Base-by-base conservation (phyloP, 208 protist species). In the Trypanosoma cruzi region DNA sequence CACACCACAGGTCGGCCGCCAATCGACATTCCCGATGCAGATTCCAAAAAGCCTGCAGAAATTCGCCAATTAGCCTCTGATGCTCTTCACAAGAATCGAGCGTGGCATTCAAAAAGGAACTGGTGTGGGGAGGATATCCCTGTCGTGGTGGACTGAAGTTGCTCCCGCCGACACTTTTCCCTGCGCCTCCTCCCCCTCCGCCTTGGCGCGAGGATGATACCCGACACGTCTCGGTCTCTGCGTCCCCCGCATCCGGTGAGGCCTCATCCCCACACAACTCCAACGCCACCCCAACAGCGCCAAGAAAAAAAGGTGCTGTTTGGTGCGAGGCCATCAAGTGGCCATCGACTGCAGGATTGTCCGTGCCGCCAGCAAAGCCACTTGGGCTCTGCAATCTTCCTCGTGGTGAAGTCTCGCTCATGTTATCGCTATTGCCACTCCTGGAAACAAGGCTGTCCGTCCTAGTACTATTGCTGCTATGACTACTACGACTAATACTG, bases 1-100 rank as follows among this genome's bases (percentile, higher is more conserved):
- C 52, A 55, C 68, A 73, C 64, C 64, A 80, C 56, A 80, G 44
- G 48, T 80, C 75, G 20, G 80, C 68, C 18, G 75, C 75, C 16
- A 79, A 40, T n/a, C 75, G 75, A 64, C 69, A 71, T 28, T 76
- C 62, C 7, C 64, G 53, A 28, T 75, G 56, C 31, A 85, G 46
- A 50, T 77, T 69, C 71, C 64, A 73, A 46, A 85, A 85, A 24
- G 75, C 68, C 61, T 85, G 80, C 32, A 81, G n/a, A 14, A 85
- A 28, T 16, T 71, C 59, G 6, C 50, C 48, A 29, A 59, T 36
- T 10, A 77, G 29, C 20, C 67, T 52, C 16, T 67, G 56, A 6
- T 58, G 28, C 48, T 68, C 53, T 6, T 36, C 34, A 4, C 4
- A 4, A 10, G 26, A 7, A 36, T n/a, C 29, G 26, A 57, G 1